These are phyloP conservation scores for Platismatia glauca DNA, from an alignment of 495 filamentous ascomycete genomes.

Conservation along the genomic window DNA sequence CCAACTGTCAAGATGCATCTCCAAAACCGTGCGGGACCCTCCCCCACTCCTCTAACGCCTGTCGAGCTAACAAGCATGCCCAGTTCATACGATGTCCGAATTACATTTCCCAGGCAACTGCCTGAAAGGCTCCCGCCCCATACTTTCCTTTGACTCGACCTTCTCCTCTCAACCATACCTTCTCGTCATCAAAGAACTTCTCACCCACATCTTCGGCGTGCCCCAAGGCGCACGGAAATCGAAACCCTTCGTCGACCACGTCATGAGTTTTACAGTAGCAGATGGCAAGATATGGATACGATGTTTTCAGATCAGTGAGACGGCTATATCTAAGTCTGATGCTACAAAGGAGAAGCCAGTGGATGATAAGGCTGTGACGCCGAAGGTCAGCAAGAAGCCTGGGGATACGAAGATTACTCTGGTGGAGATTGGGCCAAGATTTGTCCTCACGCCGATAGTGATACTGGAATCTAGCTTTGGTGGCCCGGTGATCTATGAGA, in stretches of 20 bases:
- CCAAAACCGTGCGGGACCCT: constrained; percentile 46
- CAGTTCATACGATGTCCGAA: constrained; percentile 90
- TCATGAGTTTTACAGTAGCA: constrained; percentile 84
- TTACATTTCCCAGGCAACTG: constrained; percentile 96
- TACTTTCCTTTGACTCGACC: constrained; percentile 80
- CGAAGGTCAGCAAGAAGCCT: constrained; percentile 31
- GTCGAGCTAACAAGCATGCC: neutral
- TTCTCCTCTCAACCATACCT: constrained; percentile 56
- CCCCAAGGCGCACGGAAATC: constrained; percentile 76
- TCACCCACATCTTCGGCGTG: constrained; percentile 88
- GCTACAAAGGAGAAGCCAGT: constrained; percentile 30
- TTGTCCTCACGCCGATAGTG: constrained; percentile 91
- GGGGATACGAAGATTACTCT: constrained; percentile 65
- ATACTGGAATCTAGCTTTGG: constrained; percentile 94
- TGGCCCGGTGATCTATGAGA: constrained; percentile 95
- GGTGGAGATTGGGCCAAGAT: constrained; percentile 90
- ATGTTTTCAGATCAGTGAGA: constrained; percentile 86
- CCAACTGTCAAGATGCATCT: constrained; percentile 82
- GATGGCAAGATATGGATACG: constrained; percentile 97
- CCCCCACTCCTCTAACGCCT: too few species aligned
- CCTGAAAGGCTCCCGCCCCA: constrained; percentile 86
- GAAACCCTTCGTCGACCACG: constrained; percentile 94
- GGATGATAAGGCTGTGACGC: constrained; percentile 28
- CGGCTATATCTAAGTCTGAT: constrained; percentile 49
- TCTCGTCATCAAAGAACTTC: constrained; percentile 71